phyloP scores from a whole-genome alignment of 2,329 filamentous ascomycete genomes.

The Aureobasidium sp. region DNA sequence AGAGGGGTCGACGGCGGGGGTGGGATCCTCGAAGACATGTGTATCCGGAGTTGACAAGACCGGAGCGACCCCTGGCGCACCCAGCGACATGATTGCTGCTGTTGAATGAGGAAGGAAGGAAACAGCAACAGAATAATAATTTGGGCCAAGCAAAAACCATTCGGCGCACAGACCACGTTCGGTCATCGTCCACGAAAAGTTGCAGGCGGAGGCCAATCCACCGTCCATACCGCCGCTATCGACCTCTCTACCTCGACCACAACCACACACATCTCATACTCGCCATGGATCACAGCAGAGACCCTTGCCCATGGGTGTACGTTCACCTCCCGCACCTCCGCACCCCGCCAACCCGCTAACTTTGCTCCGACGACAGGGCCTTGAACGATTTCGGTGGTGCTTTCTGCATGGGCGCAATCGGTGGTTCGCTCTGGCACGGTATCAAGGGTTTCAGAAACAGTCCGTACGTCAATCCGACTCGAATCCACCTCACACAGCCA shows the following conservation, averaged over 20 bases:
- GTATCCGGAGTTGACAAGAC: conserved; percentile 55
- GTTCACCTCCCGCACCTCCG: not conserved
- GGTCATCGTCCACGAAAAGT: not conserved
- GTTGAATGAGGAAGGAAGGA: conserved; percentile 11
- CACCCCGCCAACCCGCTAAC: not conserved
- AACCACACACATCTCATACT: not conserved
- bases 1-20: conserved; percentile 31
- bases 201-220: not conserved
- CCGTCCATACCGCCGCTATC: not conserved
- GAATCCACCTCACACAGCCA: not conserved
- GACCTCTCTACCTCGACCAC: not conserved
- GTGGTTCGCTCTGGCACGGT: conserved; percentile 76
- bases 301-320: conserved; percentile 75
- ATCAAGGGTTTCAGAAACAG: conserved; percentile 59
- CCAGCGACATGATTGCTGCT: conserved; percentile 17
- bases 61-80: conserved; percentile 34
- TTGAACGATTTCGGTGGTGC: conserved; percentile 97
- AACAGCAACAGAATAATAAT: conserved; percentile 23
- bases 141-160: not conserved
- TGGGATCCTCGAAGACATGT: conserved; percentile 49
- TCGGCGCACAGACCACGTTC: not conserved
- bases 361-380: conserved; percentile 34
- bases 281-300: conserved; percentile 80
- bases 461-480: conserved; percentile 38
- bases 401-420: conserved; percentile 54